phyloP scores from a whole-genome alignment of 2,329 filamentous ascomycete species.

The Aspergillus jensenii region DNA sequence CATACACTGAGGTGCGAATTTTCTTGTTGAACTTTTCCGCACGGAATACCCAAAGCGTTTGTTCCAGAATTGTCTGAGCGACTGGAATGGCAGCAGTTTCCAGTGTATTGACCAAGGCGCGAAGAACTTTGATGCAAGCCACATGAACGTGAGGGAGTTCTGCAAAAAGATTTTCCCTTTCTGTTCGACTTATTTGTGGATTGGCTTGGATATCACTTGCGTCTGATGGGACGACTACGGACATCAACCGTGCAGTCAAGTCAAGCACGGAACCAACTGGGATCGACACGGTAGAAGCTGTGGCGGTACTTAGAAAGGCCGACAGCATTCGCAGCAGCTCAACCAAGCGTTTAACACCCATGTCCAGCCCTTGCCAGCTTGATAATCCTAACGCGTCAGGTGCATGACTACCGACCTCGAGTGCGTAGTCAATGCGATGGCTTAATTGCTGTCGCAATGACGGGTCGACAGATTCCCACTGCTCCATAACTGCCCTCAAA shows the following conservation, averaged over 20 bases:
- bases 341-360: constrained; percentile 68
- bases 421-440: constrained; percentile 37
- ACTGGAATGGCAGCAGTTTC: constrained; percentile 59
- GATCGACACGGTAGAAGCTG: constrained; percentile 64
- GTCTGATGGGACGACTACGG: constrained; percentile 56
- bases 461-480: constrained; percentile 70
- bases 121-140: constrained; percentile 64
- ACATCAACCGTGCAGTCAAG: constrained; percentile 67
- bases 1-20: constrained; percentile 63
- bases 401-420: constrained; percentile 37
- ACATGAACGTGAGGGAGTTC: constrained; percentile 73
- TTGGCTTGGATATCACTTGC: constrained; percentile 61
- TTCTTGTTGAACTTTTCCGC: constrained; percentile 50
- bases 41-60: constrained; percentile 69
- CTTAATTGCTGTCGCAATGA: constrained; percentile 27
- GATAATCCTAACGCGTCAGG: constrained; percentile 55
- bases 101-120: constrained; percentile 59
- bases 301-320: constrained; percentile 63
- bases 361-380: constrained; percentile 71
- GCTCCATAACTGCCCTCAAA: constrained; percentile 76
- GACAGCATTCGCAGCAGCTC: constrained; percentile 66
- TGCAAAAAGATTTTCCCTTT: constrained; percentile 75
- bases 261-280: constrained; percentile 69
- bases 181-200: constrained; percentile 72
- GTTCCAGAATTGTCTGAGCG: constrained; percentile 66